These are phyloP conservation scores for Bipolaris zeicola DNA, from an alignment of 2,329 filamentous ascomycete genomes.

Conservation along the genomic window DNA sequence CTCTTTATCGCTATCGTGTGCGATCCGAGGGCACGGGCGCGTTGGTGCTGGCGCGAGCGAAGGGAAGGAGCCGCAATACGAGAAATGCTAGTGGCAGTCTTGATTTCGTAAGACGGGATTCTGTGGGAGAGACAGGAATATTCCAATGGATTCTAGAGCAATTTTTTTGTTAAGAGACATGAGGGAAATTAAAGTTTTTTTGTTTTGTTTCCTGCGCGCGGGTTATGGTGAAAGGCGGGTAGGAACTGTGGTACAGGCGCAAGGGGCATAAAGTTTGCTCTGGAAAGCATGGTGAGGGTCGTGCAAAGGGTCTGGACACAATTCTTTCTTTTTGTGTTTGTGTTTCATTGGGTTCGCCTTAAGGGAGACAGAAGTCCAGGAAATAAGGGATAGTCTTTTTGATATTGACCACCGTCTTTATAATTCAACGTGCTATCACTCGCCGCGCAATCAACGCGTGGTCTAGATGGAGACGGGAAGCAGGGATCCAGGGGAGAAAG, in stretches of 20 bases:
- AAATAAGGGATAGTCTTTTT: background rate
- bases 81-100: background rate
- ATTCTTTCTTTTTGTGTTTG: background rate
- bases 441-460: background rate
- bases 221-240: background rate
- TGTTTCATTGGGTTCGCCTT: background rate
- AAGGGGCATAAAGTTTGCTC: background rate
- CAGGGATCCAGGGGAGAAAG: background rate
- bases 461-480: background rate
- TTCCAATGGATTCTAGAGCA: background rate
- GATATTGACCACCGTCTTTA: background rate
- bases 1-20: background rate
- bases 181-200: background rate
- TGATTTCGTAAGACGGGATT: too few relatives aligned
- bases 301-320: background rate
- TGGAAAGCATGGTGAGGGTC: background rate
- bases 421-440: background rate
- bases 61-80: constrained; percentile 2
- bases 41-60: background rate
- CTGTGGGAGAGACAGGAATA: background rate
- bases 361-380: background rate
- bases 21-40: constrained; percentile 1
- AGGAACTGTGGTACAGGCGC: background rate
- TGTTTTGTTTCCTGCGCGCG: background rate
- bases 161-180: background rate